Base-by-base conservation (phyloP, 2,329 filamentous ascomycete genomes). In the Talaromyces atroroseus region DNA sequence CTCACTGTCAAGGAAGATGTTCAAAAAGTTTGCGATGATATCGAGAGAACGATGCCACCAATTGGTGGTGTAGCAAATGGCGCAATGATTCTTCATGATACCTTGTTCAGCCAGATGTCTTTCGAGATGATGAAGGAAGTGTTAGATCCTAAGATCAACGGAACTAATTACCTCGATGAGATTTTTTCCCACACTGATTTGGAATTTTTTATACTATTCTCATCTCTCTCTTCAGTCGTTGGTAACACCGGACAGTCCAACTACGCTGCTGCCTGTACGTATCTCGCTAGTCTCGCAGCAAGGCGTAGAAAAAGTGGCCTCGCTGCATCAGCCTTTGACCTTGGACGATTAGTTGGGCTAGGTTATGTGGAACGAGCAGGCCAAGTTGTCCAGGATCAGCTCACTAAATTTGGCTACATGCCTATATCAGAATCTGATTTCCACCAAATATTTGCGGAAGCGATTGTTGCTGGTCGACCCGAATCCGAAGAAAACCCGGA, bases 381-480 rank as follows among this genome's bases (percentile, higher is more conserved):
- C 20, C 45, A 54, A 49, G 49, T 12, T 42, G 24, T 49, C 29
- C 45, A 40, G 21, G 55, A 52, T 5, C 38, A 21, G n/a, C 49
- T 49, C 23, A 26, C 40, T 8, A 38, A 26, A 11, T 21, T 53
- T 10, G 46, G 24, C 24, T 49, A 34, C 16, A 18, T n/a, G 6
- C 24, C 32, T 18, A 71, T 81, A 12, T 80, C 78, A 1, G 80
- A 82, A 64, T 69, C 72, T 4, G 78, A 80, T 56, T 63, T 82
- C 16, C 78, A 80, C 60, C 75, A 79, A 60, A 74, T 79, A 68
- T 78, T 82, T 58, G 70, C 80, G 7, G 79, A 82, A 62, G 77
- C 78, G 7, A 75, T 82, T 24, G 63, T 70, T 0, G 71, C 73
- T 0, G 77, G 78, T 4, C 67, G 65, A 6, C 73, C 75, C 7